Evolutionary conservation across 441 rosid genomes (phyloP).

Genomic region (Sinapis alba): DNA sequence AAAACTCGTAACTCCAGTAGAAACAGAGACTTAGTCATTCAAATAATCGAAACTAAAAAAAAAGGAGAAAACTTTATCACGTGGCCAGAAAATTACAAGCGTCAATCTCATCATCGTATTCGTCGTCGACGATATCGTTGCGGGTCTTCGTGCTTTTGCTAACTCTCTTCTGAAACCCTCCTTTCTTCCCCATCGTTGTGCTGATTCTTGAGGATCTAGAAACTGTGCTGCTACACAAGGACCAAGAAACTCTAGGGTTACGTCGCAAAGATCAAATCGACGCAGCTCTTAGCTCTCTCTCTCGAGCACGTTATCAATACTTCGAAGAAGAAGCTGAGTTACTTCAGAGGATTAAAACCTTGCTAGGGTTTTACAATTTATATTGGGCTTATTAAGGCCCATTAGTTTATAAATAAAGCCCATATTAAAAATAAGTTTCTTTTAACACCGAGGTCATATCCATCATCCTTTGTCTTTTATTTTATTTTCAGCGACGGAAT

Average conservation of each 20-base stretch:
- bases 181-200: conserved; percentile 40
- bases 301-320: conserved; percentile 4
- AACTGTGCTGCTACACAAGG: background rate
- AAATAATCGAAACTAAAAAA: background rate
- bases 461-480: conserved; percentile 2
- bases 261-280: background rate
- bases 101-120: conserved; percentile 74
- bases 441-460: background rate
- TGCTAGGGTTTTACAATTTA: conserved; percentile 25
- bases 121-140: conserved; percentile 39
- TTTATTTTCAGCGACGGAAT: background rate
- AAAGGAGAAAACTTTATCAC: background rate
- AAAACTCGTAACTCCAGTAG: background rate
- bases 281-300: background rate
- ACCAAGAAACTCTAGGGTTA: background rate
- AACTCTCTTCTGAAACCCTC: conserved; percentile 47
- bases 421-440: background rate
- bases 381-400: conserved; percentile 21
- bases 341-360: conserved; percentile 11
- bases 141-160: conserved; percentile 45
- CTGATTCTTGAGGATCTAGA: background rate
- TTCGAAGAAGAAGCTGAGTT: background rate
- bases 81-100: conserved; percentile 47
- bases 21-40: conserved; percentile 4
- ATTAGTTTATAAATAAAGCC: background rate